Evolutionary conservation across 2,329 filamentous ascomycete genomes (phyloP), one percentile per base, ranked within the genome.

Genomic region (Apiospora pterosperma): DNA sequence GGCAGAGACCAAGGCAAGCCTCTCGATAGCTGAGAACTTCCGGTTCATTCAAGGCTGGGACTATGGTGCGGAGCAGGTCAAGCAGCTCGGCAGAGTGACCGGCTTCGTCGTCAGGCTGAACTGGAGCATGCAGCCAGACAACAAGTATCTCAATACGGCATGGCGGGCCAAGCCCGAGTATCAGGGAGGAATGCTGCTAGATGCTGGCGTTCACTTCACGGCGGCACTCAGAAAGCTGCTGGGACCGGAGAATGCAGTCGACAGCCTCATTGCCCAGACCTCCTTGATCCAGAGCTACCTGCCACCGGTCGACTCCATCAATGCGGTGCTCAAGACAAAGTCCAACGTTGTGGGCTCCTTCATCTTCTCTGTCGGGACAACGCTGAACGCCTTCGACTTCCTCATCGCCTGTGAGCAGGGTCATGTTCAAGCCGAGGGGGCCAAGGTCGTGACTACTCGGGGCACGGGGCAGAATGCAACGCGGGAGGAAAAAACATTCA

Each of bases 121-220:
- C 63, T 73, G 67, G 16, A 74, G 77, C 68, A 76, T 82, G 72
- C 64, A 71, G 44, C 59, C 68, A 64, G 71, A 64, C 44, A 77
- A 80, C 70, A 81, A 82, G 73, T 86, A 82, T 72, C 82, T 80
- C 68, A 78, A 82, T 59, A 87, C 84, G 3, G 68, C 78, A 31
- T 86, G 91, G 92, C 87, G 92, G 63, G 90, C 89, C 75, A 83
- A 79, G 63, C 91, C 91, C 1, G 81, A 85, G 62, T 86, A 92
- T 73, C 90, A 93, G 76, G 92, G 91, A 63, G 91, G 92, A 0
- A 93, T 93, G 73, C 75, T 93, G 63, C 84, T 94, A 2, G 91
- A 94, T 72, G 90, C 87, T 16, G 91, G 92, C 52, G 90, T 94
- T 31, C 92, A 94, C 75, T 89, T 86, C 66, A 80, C 88, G 7